Base-by-base conservation (phyloP, 495 filamentous ascomycete species). In the Lasiosphaeria ovina region DNA sequence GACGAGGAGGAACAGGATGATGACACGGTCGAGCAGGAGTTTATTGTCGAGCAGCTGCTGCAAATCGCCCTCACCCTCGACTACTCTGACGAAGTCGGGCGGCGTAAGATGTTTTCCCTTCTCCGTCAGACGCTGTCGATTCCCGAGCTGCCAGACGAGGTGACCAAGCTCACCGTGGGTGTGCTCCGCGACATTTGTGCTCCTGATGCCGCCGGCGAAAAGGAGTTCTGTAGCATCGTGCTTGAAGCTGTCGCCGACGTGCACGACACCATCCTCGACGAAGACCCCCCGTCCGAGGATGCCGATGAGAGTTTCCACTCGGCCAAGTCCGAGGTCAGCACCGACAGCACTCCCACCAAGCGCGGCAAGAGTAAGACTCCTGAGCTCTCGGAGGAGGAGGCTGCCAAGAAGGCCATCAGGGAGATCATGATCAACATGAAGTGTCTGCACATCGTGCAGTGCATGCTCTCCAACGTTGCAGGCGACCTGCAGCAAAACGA, bases 351-450 rank as follows among this genome's bases (percentile, higher is more conserved):
- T 34, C 79, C 79, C 16, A 81, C 76, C 9, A 85, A 77, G 70
- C 67, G 69, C 65, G 83, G 63, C 70, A 81, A 71, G 66, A 64
- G 66, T n/a, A 72, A 78, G 62, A 76, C 77, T 3, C 72, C 76
- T 4, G 81, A 81, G 31, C 79, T 84, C 54, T 84, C 82, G 51
- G 88, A 88, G 65, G 90, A 91, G 65, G 87, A 89, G 54, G 87
- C 87, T 7, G 88, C 92, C 69, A 83, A 83, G 11, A 96, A 93
- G 74, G 87, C 91, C 3, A 81, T 97, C 58, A 83, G 82, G 57
- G 92, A 97, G 71, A 92, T 98, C 69, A 85, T 96, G 79, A 88
- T 98, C 67, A 97, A 98, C 77, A 91, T 97, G 85, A 97, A 98
- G 72, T 97, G 94, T 76, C 82, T 99, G 40, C 91, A 97, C 68